A percentile compares a stretch with the other conserved stretches of the same genome.
Evolutionary conservation across 78 protist species (phyloP).

Genomic region (Creolimax fragrantissima): DNA sequence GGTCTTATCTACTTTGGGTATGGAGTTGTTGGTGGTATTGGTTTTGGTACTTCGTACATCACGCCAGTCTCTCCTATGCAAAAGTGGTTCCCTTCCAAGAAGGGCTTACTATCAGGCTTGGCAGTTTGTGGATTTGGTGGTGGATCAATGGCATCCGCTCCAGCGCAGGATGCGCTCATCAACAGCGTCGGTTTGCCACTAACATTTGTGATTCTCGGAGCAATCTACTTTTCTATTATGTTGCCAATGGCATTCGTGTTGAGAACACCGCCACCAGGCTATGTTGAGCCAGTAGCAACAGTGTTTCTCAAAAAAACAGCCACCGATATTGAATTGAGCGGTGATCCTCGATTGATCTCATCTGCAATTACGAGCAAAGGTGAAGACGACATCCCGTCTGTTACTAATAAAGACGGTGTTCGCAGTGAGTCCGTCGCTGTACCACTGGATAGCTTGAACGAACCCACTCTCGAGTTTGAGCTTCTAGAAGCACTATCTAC

Average conservation of each 20-base stretch:
- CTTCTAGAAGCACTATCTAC: slow-evolving; percentile 19
- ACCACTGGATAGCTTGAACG: background rate
- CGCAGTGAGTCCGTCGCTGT: background rate
- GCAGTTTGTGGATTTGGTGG: slow-evolving; percentile 62
- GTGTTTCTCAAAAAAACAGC: background rate
- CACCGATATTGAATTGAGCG: background rate
- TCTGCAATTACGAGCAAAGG: background rate
- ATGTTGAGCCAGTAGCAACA: background rate
- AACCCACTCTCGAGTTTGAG: background rate
- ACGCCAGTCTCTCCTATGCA: slow-evolving; percentile 53
- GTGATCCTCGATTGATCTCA: background rate
- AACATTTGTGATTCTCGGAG: slow-evolving; percentile 39
- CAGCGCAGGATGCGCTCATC: slow-evolving; percentile 19
- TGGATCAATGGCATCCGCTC: slow-evolving; percentile 31
- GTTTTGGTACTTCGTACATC: slow-evolving; percentile 41
- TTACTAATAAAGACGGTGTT: background rate
- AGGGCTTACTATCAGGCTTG: slow-evolving; percentile 51
- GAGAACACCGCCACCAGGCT: slow-evolving; percentile 46
- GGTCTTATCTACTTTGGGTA: slow-evolving; percentile 40
- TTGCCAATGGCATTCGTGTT: slow-evolving; percentile 19
- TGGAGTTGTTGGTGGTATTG: slow-evolving; percentile 51
- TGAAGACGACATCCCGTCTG: background rate
- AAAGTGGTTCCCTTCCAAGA: slow-evolving; percentile 59
- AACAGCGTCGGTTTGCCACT: background rate
- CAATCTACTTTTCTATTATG: background rate